Evolutionary conservation across 164 flowering plant species (phyloP).

Genomic region (Liriodendron chinense): DNA sequence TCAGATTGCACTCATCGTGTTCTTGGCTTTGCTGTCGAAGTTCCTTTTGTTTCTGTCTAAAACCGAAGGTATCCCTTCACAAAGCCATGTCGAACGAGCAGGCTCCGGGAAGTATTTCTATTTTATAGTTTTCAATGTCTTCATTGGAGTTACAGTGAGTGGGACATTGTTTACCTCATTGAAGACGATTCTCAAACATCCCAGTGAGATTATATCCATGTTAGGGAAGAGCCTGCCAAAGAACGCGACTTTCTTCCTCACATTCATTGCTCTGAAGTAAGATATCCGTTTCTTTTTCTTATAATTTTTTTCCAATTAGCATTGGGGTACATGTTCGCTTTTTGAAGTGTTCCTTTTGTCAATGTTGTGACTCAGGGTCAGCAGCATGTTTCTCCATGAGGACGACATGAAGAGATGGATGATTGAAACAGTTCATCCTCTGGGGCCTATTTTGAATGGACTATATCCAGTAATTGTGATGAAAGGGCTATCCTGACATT

Average conservation of each 20-base stretch:
- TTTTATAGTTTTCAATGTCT: conserved; percentile 77
- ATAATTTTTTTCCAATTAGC: too few species aligned
- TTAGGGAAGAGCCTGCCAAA: conserved; percentile 67
- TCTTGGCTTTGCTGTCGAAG: conserved; percentile 76
- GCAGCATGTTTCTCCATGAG: too few species aligned
- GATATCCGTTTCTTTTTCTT: conserved; percentile 14
- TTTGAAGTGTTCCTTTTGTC: too few species aligned
- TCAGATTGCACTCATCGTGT: conserved; percentile 79
- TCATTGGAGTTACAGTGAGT: conserved; percentile 84
- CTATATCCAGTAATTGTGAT: too few species aligned
- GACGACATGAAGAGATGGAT: too few species aligned
- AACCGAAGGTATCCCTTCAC: conserved; percentile 78
- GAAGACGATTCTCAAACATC: conserved; percentile 51
- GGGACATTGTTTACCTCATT: conserved; percentile 57
- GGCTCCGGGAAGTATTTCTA: conserved; percentile 95
- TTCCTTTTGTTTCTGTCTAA: conserved; percentile 76
- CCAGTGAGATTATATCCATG: conserved; percentile 27
- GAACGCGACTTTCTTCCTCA: conserved; percentile 89
- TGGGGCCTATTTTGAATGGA: too few species aligned
- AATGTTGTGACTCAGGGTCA: too few species aligned
- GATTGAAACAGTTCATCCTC: too few species aligned
- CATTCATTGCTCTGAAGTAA: conserved; percentile 92
- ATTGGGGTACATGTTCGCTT: too few species aligned
- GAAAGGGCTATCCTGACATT: too few species aligned
- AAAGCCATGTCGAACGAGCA: conserved; percentile 74